Evolutionary conservation across 352 stramenopile species (phyloP).

Genomic region (Pythium phragmitis): DNA sequence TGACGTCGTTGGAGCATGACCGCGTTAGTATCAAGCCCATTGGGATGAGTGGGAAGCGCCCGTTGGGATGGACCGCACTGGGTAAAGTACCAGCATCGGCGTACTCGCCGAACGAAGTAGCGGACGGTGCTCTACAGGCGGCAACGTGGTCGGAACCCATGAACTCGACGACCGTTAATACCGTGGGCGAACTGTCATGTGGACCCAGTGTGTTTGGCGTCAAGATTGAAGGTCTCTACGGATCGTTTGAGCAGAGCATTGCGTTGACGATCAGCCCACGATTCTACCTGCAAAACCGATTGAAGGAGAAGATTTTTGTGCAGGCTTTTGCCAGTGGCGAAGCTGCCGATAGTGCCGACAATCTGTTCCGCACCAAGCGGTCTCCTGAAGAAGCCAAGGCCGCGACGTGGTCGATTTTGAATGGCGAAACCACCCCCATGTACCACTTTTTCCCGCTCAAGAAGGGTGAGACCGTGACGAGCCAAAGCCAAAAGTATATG

Average conservation of each 20-base stretch:
- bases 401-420: slow-evolving; percentile 45
- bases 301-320: slow-evolving; percentile 77
- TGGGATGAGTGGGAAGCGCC: slow-evolving; percentile 42
- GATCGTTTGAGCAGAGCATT: slow-evolving; percentile 73
- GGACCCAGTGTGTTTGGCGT: slow-evolving; percentile 74
- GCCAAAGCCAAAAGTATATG: slow-evolving; percentile 71
- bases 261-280: slow-evolving; percentile 76
- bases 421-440: slow-evolving; percentile 64
- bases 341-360: slow-evolving; percentile 57
- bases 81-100: slow-evolving; percentile 51
- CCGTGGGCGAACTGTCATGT: slow-evolving; percentile 71
- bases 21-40: slow-evolving; percentile 72
- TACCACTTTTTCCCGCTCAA: slow-evolving; percentile 83
- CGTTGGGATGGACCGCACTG: slow-evolving; percentile 55
- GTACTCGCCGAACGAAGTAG: slow-evolving; percentile 47
- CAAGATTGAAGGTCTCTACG: slow-evolving; percentile 82
- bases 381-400: slow-evolving; percentile 58
- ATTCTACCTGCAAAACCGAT: slow-evolving; percentile 82
- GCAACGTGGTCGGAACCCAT: slow-evolving; percentile 77
- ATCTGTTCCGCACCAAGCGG: slow-evolving; percentile 67
- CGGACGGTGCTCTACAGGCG: slow-evolving; percentile 62
- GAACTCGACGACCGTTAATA: slow-evolving; percentile 87
- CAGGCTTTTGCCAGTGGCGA: slow-evolving; percentile 71
- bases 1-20: slow-evolving; percentile 56
- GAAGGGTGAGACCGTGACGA: slow-evolving; percentile 49